Evolutionary conservation across 495 filamentous ascomycete genomes (phyloP), one percentile per base, ranked within the genome.

Genomic region (Pyronema domesticum): DNA sequence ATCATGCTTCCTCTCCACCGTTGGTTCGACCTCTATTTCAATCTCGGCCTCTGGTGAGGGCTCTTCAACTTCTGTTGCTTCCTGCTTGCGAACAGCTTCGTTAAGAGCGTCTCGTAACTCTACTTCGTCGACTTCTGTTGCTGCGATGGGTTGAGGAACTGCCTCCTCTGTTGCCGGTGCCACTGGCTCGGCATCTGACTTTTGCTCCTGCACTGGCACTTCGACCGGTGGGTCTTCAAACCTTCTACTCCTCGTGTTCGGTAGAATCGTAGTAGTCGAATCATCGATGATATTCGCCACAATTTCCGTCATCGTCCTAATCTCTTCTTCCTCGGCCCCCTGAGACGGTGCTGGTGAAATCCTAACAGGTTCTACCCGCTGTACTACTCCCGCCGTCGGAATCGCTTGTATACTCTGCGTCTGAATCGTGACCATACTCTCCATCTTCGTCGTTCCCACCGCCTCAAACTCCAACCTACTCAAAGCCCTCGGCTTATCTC

Each of bases 101-200:
- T 43, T 43, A 3, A n/a, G 1, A 13, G 17, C 39, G 13, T 43
- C 6, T 2, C 13, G 13, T 17, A n/a, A n/a, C 6, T n/a, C 39
- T 17, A n/a, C n/a, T n/a, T n/a, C n/a, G n/a, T 43, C 39, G 13
- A 1, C 6, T 43, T 43, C 39, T 17, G 89, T 30, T 72, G 70
- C n/a, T n/a, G n/a, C n/a, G n/a, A n/a, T n/a, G n/a, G n/a, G n/a
- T n/a, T n/a, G n/a, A n/a, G n/a, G n/a, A n/a, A n/a, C n/a, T n/a
- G n/a, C n/a, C n/a, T 48, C 74, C 71, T 18, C 65, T 58, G 53
- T 30, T 66, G 62, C 51, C 62, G 23, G 43, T 71, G n/a, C n/a
- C n/a, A 49, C 35, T 66, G 57, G 34, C 61, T 72, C 71, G 40
- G 68, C 63, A 53, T 67, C 65, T 36, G 75, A 72, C 46, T 17